Percentiles rank a stretch among this genome's conserved stretches.
Evolutionary conservation across 2,329 filamentous ascomycete genomes (phyloP).

Genomic region (Penicillium sp.): DNA sequence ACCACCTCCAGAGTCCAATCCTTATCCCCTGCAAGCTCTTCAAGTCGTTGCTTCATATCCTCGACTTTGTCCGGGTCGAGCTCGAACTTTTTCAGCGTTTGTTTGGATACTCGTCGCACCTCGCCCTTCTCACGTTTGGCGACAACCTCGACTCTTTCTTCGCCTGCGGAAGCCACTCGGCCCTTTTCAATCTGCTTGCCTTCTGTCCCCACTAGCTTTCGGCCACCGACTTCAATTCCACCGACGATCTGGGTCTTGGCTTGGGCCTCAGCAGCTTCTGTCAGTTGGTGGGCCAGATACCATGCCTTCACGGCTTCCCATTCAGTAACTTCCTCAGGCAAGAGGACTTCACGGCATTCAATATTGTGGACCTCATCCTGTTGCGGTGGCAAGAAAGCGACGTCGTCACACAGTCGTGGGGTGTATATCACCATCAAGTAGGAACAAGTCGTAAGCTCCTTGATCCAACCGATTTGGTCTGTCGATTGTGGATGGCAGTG

Average conservation of each 20-base stretch:
- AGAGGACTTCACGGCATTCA: conserved; percentile 65
- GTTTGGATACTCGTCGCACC: conserved; percentile 55
- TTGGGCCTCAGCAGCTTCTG: conserved; percentile 23
- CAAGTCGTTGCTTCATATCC: conserved; percentile 60
- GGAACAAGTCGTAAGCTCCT: conserved; percentile 82
- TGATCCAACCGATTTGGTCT: conserved; percentile 83
- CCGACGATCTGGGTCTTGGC: conserved; percentile 46
- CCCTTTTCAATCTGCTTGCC: conserved; percentile 54
- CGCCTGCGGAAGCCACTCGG: conserved; percentile 50
- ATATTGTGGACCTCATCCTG: conserved; percentile 72
- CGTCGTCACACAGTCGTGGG: conserved; percentile 77
- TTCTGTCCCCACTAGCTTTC: conserved; percentile 50
- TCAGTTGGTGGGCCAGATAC: conserved; percentile 29
- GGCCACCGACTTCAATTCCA: conserved; percentile 55
- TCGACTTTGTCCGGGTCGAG: conserved; percentile 63
- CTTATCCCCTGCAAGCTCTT: conserved; percentile 62
- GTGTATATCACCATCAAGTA: conserved; percentile 94
- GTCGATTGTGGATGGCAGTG: conserved; percentile 71
- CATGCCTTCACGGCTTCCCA: conserved; percentile 42
- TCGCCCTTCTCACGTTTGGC: conserved; percentile 56
- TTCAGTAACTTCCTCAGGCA: conserved; percentile 48
- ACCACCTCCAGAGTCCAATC: conserved; percentile 78
- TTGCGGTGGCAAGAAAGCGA: conserved; percentile 76
- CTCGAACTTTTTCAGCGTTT: conserved; percentile 63
- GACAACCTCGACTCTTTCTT: conserved; percentile 46